phyloP scores from a whole-genome alignment of 176 grass and related monocot genomes.

The Eleusine coracana region DNA sequence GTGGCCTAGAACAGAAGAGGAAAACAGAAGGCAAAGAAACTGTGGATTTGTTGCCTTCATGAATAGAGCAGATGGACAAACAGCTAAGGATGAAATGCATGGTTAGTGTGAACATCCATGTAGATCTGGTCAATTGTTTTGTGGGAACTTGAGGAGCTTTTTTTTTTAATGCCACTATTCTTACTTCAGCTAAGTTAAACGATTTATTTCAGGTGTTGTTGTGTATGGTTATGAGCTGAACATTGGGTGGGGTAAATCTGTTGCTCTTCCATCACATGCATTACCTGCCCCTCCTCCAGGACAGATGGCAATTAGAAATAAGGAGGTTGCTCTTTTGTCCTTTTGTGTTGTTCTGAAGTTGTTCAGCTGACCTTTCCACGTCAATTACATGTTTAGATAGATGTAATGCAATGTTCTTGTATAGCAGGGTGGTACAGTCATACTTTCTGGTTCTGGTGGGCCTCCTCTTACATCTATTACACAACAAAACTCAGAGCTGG shows the following conservation, averaged over 20 bases:
- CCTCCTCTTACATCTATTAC: conserved; percentile 70
- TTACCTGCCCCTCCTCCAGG: conserved; percentile 95
- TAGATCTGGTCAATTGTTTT: conserved; percentile 27
- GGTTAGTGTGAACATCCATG: conserved; percentile 50
- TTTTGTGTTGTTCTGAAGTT: conserved; percentile 1
- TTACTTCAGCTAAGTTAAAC: conserved; percentile 23
- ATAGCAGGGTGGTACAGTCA: conserved; percentile 78
- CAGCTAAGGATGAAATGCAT: conserved; percentile 99
- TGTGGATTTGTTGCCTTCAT: conserved; percentile 99
- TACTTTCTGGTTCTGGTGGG: conserved; percentile 85
- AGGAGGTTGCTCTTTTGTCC: conserved; percentile 65
- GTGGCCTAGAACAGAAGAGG: conserved; percentile 99
- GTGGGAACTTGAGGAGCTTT: conserved; percentile 26
- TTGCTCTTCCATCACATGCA: conserved; percentile 90
- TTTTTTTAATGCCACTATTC: conserved; percentile 12
- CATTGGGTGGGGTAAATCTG: conserved; percentile 98
- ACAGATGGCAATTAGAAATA: conserved; percentile 98
- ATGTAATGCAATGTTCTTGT: background rate
- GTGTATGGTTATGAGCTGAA: conserved; percentile 98
- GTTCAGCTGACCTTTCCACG: conserved; percentile 21
- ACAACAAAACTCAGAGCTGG: conserved; percentile 85
- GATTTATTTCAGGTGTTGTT: conserved; percentile 72
- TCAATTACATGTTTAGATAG: conserved; percentile 9
- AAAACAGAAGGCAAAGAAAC: conserved; percentile 90
- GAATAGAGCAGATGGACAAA: conserved; percentile 92